Evolutionary conservation across 306 rosid species (phyloP), one percentile per base, ranked within the genome.

Genomic region (Quillaja saponaria): DNA sequence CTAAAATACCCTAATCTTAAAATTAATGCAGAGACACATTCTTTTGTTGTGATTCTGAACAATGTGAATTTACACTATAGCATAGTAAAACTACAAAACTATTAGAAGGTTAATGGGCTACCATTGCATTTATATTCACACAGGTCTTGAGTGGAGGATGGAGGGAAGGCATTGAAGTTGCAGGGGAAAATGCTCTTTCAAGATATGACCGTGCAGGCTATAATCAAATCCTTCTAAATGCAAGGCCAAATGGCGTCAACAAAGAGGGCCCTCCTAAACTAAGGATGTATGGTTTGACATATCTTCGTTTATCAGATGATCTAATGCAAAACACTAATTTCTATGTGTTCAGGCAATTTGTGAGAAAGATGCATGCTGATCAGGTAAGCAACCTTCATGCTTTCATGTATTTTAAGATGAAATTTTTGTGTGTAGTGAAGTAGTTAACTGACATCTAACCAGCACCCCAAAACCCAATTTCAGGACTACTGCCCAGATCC

Each of bases 101-200:
- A n/a, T n/a, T n/a, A n/a, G n/a, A n/a, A n/a, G n/a, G n/a, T n/a
- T n/a, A n/a, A n/a, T n/a, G n/a, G n/a, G n/a, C n/a, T n/a, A n/a
- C n/a, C n/a, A n/a, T n/a, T n/a, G n/a, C n/a, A n/a, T n/a, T n/a
- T n/a, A n/a, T n/a, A n/a, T n/a, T n/a, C n/a, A n/a, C n/a, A 54
- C 58, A 87, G 96, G 95, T 83, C 17, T 42, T 90, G 41, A 83
- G 91, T 49, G 84, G 76, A 35, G 83, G 84, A 1, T 85, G 97
- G 97, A 71, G 55, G 66, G 96, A 87, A 74, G 73, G 70, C n/a
- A 62, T 85, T 39, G 83, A 82, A 69, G 95, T 87, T 72, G 97
- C 96, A 4, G 97, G 97, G 19, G 96, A 91, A 80, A 91, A 91
- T 76, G 96, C 97, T 59, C 96, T 91, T 62, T 14, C 83, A 16